phyloP scores from a whole-genome alignment of 2,329 filamentous ascomycete genomes.

The Dryadomyces sulphureus region DNA sequence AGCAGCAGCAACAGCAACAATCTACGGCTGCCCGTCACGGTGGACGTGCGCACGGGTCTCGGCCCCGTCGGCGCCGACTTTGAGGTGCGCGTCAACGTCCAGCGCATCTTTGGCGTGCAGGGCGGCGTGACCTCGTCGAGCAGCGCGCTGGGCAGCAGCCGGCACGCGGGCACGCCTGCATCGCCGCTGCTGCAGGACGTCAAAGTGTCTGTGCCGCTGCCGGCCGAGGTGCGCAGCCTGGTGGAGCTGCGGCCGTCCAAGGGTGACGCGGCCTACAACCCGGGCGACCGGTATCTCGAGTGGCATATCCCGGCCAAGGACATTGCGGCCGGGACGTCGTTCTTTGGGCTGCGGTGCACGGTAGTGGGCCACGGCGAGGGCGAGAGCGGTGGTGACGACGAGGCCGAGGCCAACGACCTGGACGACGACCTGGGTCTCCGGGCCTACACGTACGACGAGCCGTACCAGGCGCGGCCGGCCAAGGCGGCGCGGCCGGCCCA shows the following conservation, averaged over 20 bases:
- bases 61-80: conserved; percentile 70
- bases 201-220: conserved; percentile 63
- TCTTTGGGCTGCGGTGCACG: conserved; percentile 64
- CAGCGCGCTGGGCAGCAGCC: conserved; percentile 13
- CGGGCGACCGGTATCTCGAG: conserved; percentile 57
- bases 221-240: conserved; percentile 65
- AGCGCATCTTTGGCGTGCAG: conserved; percentile 39
- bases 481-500: conserved; percentile 19
- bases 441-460: conserved; percentile 36
- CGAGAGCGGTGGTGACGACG: conserved; percentile 27
- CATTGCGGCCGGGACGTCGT: conserved; percentile 47
- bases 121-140: not conserved
- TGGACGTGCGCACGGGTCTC: conserved; percentile 70
- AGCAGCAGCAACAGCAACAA: conserved; percentile 25
- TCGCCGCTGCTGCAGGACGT: conserved; percentile 61
- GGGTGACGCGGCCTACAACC: conserved; percentile 72
- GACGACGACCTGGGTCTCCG: conserved; percentile 37
- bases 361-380: conserved; percentile 51
- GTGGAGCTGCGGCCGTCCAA: conserved; percentile 66
- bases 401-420: conserved; percentile 27
- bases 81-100: conserved; percentile 64
- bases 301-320: conserved; percentile 77
- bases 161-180: conserved; percentile 37
- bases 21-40: conserved; percentile 65
- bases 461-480: conserved; percentile 32